These are phyloP conservation scores for Kitagawia praeruptora DNA, from an alignment of 129 eudicot species.

Conservation along the genomic window DNA sequence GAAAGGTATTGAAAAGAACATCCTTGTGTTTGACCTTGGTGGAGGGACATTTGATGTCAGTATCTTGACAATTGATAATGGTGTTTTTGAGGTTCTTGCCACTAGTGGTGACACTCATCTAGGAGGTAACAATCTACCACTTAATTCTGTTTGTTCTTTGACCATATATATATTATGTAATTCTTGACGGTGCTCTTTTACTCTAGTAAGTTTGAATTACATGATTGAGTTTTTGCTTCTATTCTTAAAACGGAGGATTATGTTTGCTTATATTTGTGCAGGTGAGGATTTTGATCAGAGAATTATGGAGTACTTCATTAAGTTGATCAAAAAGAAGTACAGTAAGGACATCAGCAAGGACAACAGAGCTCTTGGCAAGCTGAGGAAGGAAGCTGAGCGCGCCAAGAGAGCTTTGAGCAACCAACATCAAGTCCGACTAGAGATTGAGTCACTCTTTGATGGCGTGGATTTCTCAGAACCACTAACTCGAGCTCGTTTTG, in stretches of 20 bases:
- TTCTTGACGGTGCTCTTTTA: neutral
- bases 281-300: slow-evolving; percentile 7
- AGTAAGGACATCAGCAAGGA: neutral
- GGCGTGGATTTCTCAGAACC: slow-evolving; percentile 4
- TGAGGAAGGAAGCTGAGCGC: neutral
- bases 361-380: slow-evolving; percentile 6
- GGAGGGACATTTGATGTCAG: slow-evolving; percentile 6
- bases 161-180: neutral
- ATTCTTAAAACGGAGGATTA: neutral
- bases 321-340: slow-evolving; percentile 1
- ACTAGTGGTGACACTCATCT: slow-evolving; percentile 5
- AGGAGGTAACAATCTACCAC: neutral
- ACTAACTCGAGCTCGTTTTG: neutral
- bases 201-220: neutral
- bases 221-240: neutral
- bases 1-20: neutral
- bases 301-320: slow-evolving; percentile 6
- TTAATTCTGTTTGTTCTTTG: neutral
- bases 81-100: slow-evolving; percentile 7
- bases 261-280: neutral
- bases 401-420: slow-evolving; percentile 9
- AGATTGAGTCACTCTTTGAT: slow-evolving; percentile 7
- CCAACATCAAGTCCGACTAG: slow-evolving; percentile 6
- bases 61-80: neutral
- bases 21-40: slow-evolving; percentile 2